Evolutionary conservation across 2,329 filamentous ascomycete species (phyloP), one percentile per base, ranked within the genome.

Genomic region (Zymoseptoria tritici): DNA sequence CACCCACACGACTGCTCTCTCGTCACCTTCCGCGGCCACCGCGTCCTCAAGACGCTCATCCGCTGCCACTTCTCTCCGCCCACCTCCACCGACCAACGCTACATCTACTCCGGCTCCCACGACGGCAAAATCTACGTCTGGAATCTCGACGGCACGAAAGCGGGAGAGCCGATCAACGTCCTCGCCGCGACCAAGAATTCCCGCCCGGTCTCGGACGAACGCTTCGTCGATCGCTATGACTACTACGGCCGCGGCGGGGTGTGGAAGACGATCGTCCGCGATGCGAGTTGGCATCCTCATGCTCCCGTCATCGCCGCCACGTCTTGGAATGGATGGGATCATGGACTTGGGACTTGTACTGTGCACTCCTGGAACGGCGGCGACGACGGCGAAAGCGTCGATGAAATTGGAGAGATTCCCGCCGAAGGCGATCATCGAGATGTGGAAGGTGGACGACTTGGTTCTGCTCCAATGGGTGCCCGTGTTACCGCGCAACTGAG

Each of bases 61-160:
- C 83, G 94, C 62, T 97, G 94, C 70, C 93, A 97, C 75, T 99
- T 99, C 76, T 94, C 90, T 31, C 94, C 94, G 0, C 85, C 90
- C 0, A 85, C 83, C 9, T 92, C 90, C 70, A 93, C 91, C 1
- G 89, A 97, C 72, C 91, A 89, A 8, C 83, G 91, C 67, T 97
- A 97, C 71, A 91, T 99, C 21, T 97, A 97, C 76, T 89, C 88
- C 20, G 94, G 94, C 21, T 95, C 90, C 68, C 85, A 90, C 64
- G 91, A 97, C 66, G 94, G 94, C 54, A 89, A 88, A 60, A 89
- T 97, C 0, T 93, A 91, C 67, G 83, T 97, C 50, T 99, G 90
- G 82, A 97, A 97, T 71, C 78, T 97, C 75, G 92, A 99, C 71
- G 92, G 90, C 31, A 97, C 91, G 0, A 71, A 90, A 9, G 91